Evolutionary conservation across 345 rosid genomes (phyloP), one percentile per base, ranked within the genome.

Genomic region (Salix purpurea): DNA sequence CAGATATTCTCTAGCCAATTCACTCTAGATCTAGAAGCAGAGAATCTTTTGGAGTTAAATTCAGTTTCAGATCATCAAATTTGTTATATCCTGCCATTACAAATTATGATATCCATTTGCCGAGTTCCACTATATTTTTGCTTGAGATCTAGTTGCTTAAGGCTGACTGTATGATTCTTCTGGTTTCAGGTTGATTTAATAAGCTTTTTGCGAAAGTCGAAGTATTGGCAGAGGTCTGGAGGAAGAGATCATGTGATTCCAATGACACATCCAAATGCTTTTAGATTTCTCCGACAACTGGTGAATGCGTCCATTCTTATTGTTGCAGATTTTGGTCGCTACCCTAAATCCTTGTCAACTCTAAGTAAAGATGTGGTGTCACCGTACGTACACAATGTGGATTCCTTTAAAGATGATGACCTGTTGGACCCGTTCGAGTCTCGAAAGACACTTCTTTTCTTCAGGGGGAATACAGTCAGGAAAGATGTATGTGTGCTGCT

Each of bases 241-340:
- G 98, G 99, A 40, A 92, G 90, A 85, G 98, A 96, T 85, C 99
- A 96, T 76, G 92, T 96, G 75, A 90, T 96, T 88, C 94, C 97
- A 32, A 93, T 93, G 97, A 92, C 97, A 76, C 99, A 96, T 88
- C 99, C 99, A n/a, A 96, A 96, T 84, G 99, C 99, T 73, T 93
- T 96, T 83, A 89, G 99, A 86, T 96, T 93, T 86, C 91, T 88
- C 32, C 88, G 98, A 77, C 89, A 89, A 73, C 83, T 87, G 86
- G 86, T 91, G 85, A 96, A 96, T 60, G 94, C 97, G 42, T 92
- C 98, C 30, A 88, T 96, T 78, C 91, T 96, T 62, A 71, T 96
- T 76, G 92, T 96, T 84, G 96, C 85, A 74, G 99, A 96, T 83
- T 96, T 96, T 67, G 98, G 96, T 73, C 97, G 98, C 58, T 90